Base-by-base conservation (phyloP, 805 yeast genomes). In the Kuraishia ogatae region DNA sequence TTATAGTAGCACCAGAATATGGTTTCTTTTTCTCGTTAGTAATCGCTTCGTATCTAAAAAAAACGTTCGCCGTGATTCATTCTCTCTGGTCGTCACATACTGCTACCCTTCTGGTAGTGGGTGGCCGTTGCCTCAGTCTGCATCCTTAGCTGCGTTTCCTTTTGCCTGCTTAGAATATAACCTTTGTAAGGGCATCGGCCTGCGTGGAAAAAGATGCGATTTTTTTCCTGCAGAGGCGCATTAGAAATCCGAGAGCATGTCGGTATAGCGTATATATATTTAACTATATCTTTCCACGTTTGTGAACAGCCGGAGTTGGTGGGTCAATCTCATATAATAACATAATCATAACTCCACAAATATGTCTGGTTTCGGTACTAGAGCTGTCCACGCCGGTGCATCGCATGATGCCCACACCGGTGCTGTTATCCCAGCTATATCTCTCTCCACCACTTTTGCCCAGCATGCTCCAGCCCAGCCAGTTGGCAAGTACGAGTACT, bases 321-420 rank as follows among this genome's bases (percentile, higher is more conserved):
- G 11, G 7, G 11, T 35, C 15, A 13, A 35, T 11, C n/a, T 35
- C 43, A 35, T 13, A 13, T 11, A 5, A 13, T 15, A 35, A 15
- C 13, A 35, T 10, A 10, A 35, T 35, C 43, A 35, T 17, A 35
- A 35, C 43, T 15, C 13, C 10, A 20, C 20, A 48, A 39, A 51
- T 13, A 54, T 54, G 56, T 59, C 56, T 22, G 78, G 77, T 17
- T 89, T 89, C 66, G 92, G 87, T 57, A 89, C 96, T 54, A 78
- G 77, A 64, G 96, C 96, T 55, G 86, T 89, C 62, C 96, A 89
- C 71, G 87, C 87, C 29, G 96, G 96, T 60, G 79, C 91, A 19
- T 78, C 76, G 48, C 83, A 82, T 59, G 90, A 85, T 64, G 80
- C 84, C 50, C 67, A 70, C 59, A 89, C 94, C 56, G 96, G 96